Conservation (phyloP, 2,329 filamentous ascomycete genomes). For the Fusarium palustre region DNA sequence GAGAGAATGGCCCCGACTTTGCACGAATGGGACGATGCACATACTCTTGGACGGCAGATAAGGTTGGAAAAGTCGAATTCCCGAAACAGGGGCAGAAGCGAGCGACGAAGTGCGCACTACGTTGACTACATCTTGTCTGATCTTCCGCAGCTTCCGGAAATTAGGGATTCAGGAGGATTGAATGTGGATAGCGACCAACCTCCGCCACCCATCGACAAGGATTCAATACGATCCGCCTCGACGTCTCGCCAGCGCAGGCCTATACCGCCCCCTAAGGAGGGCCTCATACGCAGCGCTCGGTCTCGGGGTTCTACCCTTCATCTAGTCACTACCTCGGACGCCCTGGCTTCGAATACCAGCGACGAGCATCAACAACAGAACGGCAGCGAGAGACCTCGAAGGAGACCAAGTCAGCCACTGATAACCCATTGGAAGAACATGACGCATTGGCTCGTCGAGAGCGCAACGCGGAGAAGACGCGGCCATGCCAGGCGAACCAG, state of each 20-base stretch:
- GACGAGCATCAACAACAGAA: constrained; percentile 48
- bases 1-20: constrained; percentile 83
- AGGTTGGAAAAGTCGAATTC: constrained; percentile 61
- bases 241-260: constrained; percentile 81
- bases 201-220: constrained; percentile 82
- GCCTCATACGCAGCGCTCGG: constrained; percentile 72
- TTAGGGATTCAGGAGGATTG: constrained; percentile 57
- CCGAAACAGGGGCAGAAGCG: constrained; percentile 79
- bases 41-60: constrained; percentile 61
- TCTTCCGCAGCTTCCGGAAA: constrained; percentile 80
- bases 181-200: constrained; percentile 62
- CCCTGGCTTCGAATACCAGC: constrained; percentile 53
- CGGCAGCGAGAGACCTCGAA: constrained; percentile 61
- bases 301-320: constrained; percentile 88
- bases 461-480: constrained; percentile 65
- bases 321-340: constrained; percentile 76
- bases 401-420: constrained; percentile 69
- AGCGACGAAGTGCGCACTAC: constrained; percentile 77
- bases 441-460: constrained; percentile 73
- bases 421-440: constrained; percentile 72
- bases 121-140: constrained; percentile 76
- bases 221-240: constrained; percentile 78
- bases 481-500: constrained; percentile 63
- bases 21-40: constrained; percentile 83
- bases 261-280: constrained; percentile 88